These are phyloP conservation scores for Pythium scleroteichum DNA, from an alignment of 352 stramenopile genomes.

Conservation along the genomic window DNA sequence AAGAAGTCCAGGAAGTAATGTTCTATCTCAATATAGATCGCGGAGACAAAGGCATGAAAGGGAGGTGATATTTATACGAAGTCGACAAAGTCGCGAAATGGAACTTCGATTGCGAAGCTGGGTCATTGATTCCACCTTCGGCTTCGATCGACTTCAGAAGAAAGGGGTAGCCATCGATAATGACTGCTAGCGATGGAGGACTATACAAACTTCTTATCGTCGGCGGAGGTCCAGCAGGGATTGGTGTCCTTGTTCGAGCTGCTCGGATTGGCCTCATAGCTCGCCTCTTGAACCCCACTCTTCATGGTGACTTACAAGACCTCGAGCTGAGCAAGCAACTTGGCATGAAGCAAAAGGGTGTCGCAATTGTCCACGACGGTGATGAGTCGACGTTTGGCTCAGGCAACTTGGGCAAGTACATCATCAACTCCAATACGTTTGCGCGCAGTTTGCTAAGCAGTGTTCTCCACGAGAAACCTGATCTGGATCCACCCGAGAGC, in stretches of 20 bases:
- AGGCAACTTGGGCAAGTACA: constrained; percentile 72
- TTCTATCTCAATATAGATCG: constrained; percentile 12
- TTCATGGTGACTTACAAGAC: constrained; percentile 45
- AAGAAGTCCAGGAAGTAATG: constrained; percentile 26
- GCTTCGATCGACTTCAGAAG: background rate
- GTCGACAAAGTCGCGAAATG: background rate
- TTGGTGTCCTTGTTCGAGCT: constrained; percentile 77
- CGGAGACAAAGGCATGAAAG: background rate
- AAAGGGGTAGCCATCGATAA: background rate
- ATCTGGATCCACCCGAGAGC: constrained; percentile 72
- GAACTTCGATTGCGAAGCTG: background rate
- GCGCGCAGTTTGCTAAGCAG: constrained; percentile 69
- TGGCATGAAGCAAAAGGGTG: constrained; percentile 51
- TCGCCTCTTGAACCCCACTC: constrained; percentile 48
- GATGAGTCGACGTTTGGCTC: constrained; percentile 52
- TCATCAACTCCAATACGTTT: constrained; percentile 89
- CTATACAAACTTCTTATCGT: constrained; percentile 78
- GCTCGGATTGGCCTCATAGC: constrained; percentile 58
- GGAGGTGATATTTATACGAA: constrained; percentile 15
- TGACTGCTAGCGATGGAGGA: constrained; percentile 26
- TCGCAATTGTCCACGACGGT: constrained; percentile 66
- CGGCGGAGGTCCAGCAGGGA: constrained; percentile 64
- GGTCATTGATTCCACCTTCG: too few relatives aligned
- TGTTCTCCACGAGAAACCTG: constrained; percentile 75
- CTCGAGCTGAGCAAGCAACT: constrained; percentile 38